phyloP scores from a whole-genome alignment of 2,329 filamentous ascomycete genomes.

The Fusarium sp. region DNA sequence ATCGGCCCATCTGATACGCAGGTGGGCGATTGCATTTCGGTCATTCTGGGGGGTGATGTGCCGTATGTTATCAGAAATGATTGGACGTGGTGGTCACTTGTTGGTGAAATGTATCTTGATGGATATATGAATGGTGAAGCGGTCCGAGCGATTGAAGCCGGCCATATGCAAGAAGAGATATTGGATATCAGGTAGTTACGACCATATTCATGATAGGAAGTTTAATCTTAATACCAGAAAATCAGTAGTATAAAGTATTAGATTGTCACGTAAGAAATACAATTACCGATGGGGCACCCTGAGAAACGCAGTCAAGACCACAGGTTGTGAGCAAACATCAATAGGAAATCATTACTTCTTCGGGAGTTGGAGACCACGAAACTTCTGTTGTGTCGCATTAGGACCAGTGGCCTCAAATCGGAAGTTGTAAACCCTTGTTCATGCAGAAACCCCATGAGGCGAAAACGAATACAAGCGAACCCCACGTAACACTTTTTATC shows the following conservation, averaged over 20 bases:
- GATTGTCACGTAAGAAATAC: too few relatives aligned
- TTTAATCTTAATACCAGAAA: too few relatives aligned
- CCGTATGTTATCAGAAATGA: not conserved
- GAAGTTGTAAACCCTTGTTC: not conserved
- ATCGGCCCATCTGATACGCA: not conserved
- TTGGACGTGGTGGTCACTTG: not conserved
- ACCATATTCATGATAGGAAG: too few relatives aligned
- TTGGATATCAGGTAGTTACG: too few relatives aligned
- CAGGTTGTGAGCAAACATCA: not conserved
- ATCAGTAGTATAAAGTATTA: too few relatives aligned
- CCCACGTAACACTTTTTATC: not conserved
- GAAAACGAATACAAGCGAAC: not conserved
- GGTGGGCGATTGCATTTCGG: not conserved
- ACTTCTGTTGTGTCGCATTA: not conserved
- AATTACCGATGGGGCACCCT: not conserved
- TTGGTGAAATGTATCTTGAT: not conserved
- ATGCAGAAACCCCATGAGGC: not conserved
- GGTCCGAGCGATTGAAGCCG: not conserved
- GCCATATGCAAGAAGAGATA: not conserved
- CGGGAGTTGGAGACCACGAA: not conserved
- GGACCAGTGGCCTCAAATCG: conserved; percentile 10
- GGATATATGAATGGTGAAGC: conserved; percentile 3
- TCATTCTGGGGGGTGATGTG: conserved; percentile 1
- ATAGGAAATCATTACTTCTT: not conserved
- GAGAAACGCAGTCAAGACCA: not conserved